Evolutionary conservation across 2,329 filamentous ascomycete genomes (phyloP).

Genomic region (Mariannaea elegans): DNA sequence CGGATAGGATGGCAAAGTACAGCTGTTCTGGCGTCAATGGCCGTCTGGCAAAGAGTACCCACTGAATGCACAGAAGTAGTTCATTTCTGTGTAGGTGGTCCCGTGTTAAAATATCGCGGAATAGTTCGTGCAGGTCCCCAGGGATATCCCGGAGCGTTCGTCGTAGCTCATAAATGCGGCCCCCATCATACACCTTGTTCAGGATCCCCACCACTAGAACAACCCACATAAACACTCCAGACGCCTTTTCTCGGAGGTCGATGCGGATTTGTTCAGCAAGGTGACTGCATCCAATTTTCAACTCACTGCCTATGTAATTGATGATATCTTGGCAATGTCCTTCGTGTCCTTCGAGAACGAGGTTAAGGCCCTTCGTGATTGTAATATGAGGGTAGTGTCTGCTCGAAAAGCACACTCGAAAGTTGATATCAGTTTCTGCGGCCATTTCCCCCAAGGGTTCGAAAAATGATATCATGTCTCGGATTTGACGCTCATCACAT

Average conservation of each 20-base stretch:
- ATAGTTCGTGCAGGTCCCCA: conserved; percentile 54
- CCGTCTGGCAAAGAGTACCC: conserved; percentile 59
- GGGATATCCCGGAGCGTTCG: conserved; percentile 49
- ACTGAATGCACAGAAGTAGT: conserved; percentile 57
- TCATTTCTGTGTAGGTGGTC: conserved; percentile 53
- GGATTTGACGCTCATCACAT: background rate
- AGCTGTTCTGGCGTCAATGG: conserved; percentile 55
- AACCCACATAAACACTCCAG: conserved; percentile 56
- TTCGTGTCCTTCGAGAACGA: conserved; percentile 38
- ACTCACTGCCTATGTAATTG: conserved; percentile 25
- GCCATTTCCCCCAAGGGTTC: background rate
- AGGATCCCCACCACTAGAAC: conserved; percentile 51
- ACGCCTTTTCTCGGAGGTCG: conserved; percentile 47
- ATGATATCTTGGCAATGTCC: conserved; percentile 40
- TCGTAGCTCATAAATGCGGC: conserved; percentile 35
- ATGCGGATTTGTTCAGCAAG: conserved; percentile 10
- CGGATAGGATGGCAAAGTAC: conserved; percentile 43
- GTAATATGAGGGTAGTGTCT: conserved; percentile 56
- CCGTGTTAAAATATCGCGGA: conserved; percentile 58
- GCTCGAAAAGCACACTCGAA: background rate
- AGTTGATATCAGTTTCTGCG: background rate
- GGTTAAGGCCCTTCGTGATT: conserved; percentile 36
- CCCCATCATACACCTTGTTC: conserved; percentile 44
- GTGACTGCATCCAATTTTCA: conserved; percentile 13
- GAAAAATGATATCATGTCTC: background rate